A percentile compares a stretch with the other conserved stretches of the same genome.
Conservation (phyloP, 2,329 filamentous ascomycete species). For the Trichoderma brevicompactum region DNA sequence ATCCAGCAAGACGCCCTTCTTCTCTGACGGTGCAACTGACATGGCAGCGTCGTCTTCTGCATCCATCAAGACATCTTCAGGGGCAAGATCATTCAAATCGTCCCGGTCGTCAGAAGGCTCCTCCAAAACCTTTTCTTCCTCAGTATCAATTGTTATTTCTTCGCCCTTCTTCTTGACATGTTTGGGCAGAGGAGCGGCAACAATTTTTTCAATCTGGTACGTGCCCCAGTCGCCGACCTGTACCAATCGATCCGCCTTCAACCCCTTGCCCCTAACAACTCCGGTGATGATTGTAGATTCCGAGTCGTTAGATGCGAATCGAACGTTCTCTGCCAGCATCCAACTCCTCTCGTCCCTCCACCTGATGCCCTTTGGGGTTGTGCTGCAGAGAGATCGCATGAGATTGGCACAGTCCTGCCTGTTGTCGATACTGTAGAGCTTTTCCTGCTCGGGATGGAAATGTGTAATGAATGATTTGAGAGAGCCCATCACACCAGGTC, state of each 20-base stretch:
- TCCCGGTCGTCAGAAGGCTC: slow-evolving; percentile 79
- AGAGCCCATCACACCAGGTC: slow-evolving; percentile 75
- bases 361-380: slow-evolving; percentile 87
- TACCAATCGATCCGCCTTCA: slow-evolving; percentile 88
- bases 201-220: slow-evolving; percentile 90
- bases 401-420: slow-evolving; percentile 90
- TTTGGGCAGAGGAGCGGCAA: slow-evolving; percentile 69
- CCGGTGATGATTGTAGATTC: slow-evolving; percentile 79
- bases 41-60: slow-evolving; percentile 57
- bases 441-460: slow-evolving; percentile 91
- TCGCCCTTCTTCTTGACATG: slow-evolving; percentile 64
- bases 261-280: slow-evolving; percentile 78
- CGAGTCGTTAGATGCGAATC: slow-evolving; percentile 66
- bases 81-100: slow-evolving; percentile 79
- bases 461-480: slow-evolving; percentile 92
- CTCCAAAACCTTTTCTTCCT: slow-evolving; percentile 64
- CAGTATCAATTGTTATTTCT: slow-evolving; percentile 69
- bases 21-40: slow-evolving; percentile 49
- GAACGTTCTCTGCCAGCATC: slow-evolving; percentile 85
- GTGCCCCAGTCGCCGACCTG: slow-evolving; percentile 94
- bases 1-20: slow-evolving; percentile 89
- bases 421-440: slow-evolving; percentile 84
- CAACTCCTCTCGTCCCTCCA: slow-evolving; percentile 97
- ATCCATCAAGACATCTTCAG: slow-evolving; percentile 80
- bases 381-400: slow-evolving; percentile 88